Evolutionary conservation across 805 yeast species (phyloP), one percentile per base, ranked within the genome.

Genomic region (Lipomyces sp.): DNA sequence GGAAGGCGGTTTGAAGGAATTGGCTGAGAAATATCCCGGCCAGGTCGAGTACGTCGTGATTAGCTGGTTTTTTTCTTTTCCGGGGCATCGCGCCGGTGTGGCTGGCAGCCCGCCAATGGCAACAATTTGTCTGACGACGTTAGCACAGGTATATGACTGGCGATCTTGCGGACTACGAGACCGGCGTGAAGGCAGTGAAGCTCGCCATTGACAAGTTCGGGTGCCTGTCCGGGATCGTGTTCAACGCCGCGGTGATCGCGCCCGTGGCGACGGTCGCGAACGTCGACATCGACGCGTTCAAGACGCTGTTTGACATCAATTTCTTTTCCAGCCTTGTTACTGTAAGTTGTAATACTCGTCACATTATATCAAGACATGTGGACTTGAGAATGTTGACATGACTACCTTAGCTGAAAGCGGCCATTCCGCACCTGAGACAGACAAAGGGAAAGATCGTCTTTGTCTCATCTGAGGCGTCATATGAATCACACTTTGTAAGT

Each of bases 381-480:
- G 33, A 33, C 14, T 16, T 21, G n/a, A n/a, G n/a, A n/a, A n/a
- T n/a, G n/a, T n/a, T n/a, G n/a, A n/a, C n/a, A 18, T 34, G 40
- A 26, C 22, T 22, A 18, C 24, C 2, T 6, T 39, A 52, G 58
- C 22, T 53, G 70, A 45, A 62, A 47, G 53, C 69, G 28, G 68
- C 84, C 0, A 66, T 86, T 41, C 90, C 91, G 0, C 71, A 76
- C 35, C 71, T 91, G 55, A 70, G 78, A 32, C 65, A 71, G 46
- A 56, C 80, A 3, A 69, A 75, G 13, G 95, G 95, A 0, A 76
- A 73, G 36, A 74, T 84, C 33, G 73, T 91, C 13, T 79, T 83
- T 49, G 96, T 90, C 0, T 85, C 95, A 18, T 86, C 95, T 1
- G 96, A 96, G 3, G 97, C 98, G 5, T 54, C 58, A 2, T 29